These are phyloP conservation scores for Magnolia sinica DNA, from an alignment of 164 flowering plant genomes.

Conservation along the genomic window DNA sequence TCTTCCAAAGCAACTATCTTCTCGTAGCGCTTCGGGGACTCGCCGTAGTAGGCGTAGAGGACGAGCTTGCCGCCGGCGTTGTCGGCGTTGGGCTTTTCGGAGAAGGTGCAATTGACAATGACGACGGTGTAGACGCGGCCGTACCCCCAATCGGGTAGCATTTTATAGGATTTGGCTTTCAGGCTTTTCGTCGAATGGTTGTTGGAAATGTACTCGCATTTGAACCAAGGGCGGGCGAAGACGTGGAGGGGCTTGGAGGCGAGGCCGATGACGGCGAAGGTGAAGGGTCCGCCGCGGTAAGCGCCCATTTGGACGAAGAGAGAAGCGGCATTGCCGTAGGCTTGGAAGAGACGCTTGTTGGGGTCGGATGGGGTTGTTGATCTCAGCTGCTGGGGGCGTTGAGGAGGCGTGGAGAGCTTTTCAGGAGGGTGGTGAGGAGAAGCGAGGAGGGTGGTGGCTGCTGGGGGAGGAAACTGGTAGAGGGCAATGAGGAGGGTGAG, in stretches of 20 bases:
- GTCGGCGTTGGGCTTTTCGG: conserved; percentile 37
- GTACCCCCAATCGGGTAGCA: conserved; percentile 79
- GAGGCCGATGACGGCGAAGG: conserved; percentile 62
- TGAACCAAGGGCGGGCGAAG: conserved; percentile 52
- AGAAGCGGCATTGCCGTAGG: conserved; percentile 57
- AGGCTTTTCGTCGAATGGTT: conserved; percentile 21
- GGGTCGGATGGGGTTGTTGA: conserved; percentile 27
- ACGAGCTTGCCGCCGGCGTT: conserved; percentile 57
- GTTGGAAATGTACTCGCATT: conserved; percentile 59
- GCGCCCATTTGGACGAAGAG: conserved; percentile 67
- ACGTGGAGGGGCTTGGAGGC: conserved; percentile 75
- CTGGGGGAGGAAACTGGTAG: conserved; percentile 55
- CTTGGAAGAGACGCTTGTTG: conserved; percentile 41
- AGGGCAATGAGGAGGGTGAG: conserved; percentile 43
- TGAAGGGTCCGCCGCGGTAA: conserved; percentile 57
- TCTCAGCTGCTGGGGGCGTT: conserved; percentile 16
- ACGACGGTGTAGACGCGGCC: conserved; percentile 69
- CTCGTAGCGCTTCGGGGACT: conserved; percentile 37
- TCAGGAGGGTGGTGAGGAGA: conserved; percentile 18
- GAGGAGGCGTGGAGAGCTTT: conserved; percentile 25
- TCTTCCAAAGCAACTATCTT: conserved; percentile 47
- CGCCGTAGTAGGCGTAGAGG: conserved; percentile 46
- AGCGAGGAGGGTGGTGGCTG: conserved; percentile 23
- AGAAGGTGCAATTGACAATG: conserved; percentile 62
- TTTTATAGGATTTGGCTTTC: conserved; percentile 40